Evolutionary conservation across 352 stramenopile species (phyloP).

Genomic region (Phytopythium helicoides): DNA sequence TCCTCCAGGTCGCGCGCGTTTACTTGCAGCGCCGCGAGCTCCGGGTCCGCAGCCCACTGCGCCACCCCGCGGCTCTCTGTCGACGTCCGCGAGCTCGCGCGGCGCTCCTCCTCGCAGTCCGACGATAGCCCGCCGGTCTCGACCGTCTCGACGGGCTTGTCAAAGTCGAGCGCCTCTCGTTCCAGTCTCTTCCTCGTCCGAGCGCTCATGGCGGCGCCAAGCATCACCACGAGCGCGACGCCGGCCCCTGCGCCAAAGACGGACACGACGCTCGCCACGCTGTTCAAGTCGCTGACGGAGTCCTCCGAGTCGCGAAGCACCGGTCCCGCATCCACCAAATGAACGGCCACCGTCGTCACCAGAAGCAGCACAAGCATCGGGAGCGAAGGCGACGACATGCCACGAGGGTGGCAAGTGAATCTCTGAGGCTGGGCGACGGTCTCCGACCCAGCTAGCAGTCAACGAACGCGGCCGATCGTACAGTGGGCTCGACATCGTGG

Average conservation of each 20-base stretch:
- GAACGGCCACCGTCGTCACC: not conserved
- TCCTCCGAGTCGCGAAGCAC: not conserved
- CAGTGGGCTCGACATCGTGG: too few species aligned
- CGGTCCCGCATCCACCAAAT: not conserved
- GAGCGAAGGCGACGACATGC: too few species aligned
- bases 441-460: too few species aligned
- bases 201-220: conserved; percentile 1
- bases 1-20: conserved; percentile 22
- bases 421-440: too few species aligned
- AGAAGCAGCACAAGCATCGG: not conserved
- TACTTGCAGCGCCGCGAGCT: conserved; percentile 23
- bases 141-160: conserved; percentile 1
- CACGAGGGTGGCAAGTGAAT: too few species aligned
- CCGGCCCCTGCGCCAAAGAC: not conserved
- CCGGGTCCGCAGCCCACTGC: conserved; percentile 9
- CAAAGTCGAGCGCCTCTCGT: conserved; percentile 3
- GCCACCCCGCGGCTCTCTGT: not conserved
- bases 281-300: not conserved
- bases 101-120: not conserved
- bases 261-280: not conserved
- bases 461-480: too few species aligned
- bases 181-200: not conserved
- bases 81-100: not conserved
- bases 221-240: not conserved
- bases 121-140: not conserved